Evolutionary conservation across 768 basidiomycete genomes (phyloP), one percentile per base, ranked within the genome.

Genomic region (Lactarius deliciosus): DNA sequence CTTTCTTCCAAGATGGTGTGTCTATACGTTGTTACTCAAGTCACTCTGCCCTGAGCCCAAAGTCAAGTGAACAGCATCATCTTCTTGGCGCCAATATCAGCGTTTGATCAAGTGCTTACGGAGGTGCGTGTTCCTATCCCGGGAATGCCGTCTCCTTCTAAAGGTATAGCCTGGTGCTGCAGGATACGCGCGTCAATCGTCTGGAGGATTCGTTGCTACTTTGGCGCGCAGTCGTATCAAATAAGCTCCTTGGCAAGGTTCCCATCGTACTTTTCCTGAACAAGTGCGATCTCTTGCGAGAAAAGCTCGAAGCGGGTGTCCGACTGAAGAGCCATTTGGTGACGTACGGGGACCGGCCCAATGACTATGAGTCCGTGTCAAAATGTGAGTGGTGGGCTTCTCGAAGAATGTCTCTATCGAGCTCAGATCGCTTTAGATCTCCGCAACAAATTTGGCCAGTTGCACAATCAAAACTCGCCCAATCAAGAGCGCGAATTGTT

Each of bases 61-160:
- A 64, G 6, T 66, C 43, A 75, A 93, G 92, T 92, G 43, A 89
- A 91, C 74, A 90, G 91, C 54, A 90, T 94, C 74, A 93, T 94
- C 67, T 94, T 93, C 77, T 83, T 94, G 64, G 92, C 90, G 43
- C 92, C 92, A 38, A 92, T 94, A 57, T 93, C 92, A 45, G 89
- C 88, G 30, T 94, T 94, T 71, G 92, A 93, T 79, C 91, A 93
- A 77, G 86, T 90, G 50, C 81, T 93, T 64, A 80, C 84, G 32
- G 92, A 93, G 83, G 90, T 90, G 65, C 67, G 77, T 72, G 55
- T 41, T 62, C 68, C 47, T 5, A 7, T 30, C 16, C 25, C n/a
- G 32, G 15, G 20, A 41, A 58, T 60, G 20, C 57, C 43, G 18
- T 28, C n/a, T 56, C 53, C 62, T n/a, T 53, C 66, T 71, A 60